Base-by-base conservation (phyloP, 129 eudicot genomes). In the Cynara cardunculus region DNA sequence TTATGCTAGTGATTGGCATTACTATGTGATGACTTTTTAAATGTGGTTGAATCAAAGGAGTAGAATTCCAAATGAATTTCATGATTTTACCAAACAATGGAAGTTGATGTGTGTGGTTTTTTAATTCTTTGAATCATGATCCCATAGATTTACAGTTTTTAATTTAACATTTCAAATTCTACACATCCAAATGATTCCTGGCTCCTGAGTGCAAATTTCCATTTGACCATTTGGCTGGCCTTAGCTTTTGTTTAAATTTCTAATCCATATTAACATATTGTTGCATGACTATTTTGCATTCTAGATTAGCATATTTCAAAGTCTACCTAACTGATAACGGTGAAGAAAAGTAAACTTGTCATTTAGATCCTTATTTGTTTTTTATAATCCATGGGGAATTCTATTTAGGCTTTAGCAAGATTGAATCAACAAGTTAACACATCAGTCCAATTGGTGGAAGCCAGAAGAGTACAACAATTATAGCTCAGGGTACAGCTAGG, bases 401-500 rank as follows among this genome's bases (percentile, higher is more conserved):
- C 16, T 11, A 41, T 41, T 11, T 10, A 41, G 13, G 16, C 53
- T 41, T 39, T 41, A 41, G 16, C 53, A 11, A 41, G 59, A 34
- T 71, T 12, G 2, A 46, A 74, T 74, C 37, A 14, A 46, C 26
- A 74, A 26, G 67, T 46, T 46, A 49, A 74, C 18, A 73, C 64
- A 53, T n/a, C 64, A 53, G 64, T 72, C 71, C 37, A 71, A 34
- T 46, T 79, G 75, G 69, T 69, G 69, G 46, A 79, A 79, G 76
- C 30, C 61, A 53, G 25, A 10, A 62, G 46, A 68, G 62, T 80
- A 61, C 78, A 70, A 25, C 78, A 59, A 21, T 76, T 71, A 78
- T 78, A 77, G 41, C 78, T 78, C 69, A 69, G 70, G 53, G 24
- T 59, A 82, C 77, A 82, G 49, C 77, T 76, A 76, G 72, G 28